Evolutionary conservation across 768 basidiomycete species (phyloP), one percentile per base, ranked within the genome.

Genomic region (Amylocystis lapponica): DNA sequence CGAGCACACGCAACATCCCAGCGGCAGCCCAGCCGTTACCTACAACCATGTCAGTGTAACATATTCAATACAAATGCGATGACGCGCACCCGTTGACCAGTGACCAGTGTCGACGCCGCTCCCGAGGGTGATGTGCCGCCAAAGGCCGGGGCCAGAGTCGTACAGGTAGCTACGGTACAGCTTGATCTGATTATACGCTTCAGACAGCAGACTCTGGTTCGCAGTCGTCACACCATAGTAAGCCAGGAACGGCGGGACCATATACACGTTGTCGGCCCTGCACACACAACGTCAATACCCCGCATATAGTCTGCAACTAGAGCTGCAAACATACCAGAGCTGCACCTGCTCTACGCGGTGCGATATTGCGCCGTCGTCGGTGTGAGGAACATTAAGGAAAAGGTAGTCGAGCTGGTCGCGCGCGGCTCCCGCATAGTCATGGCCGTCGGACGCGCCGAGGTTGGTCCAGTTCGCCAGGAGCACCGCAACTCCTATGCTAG

Each of bases 11-110:
- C 9, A 88, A 67, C 75, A 91, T 91, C 1, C 92, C 91, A 14
- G 80, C 84, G 0, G 88, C 87, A 0, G 86, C 92, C 92, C 92
- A 95, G 3, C 69, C 91, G 44, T 93, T 92, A 0, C 90, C 90
- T 85, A 37, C 21, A 12, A 23, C 25, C 25, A 26, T 25, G n/a
- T 27, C n/a, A 42, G n/a, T 9, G 5, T 6, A 36, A 14, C 4
- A 31, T 19, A 3, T 17, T 7, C 26, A 17, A 41, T 31, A 9
- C 17, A 20, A 11, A 35, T 22, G 43, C 17, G 22, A 12, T 6
- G 9, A 22, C 11, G 59, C 67, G 38, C 36, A 81, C 85, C 85
- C 4, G 89, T 89, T 1, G 84, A 76, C 88, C 87, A 93, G 54
- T 85, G 81, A 0, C 87, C 86, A 4, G 64, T 52, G 51, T 93